Percentiles rank a stretch among this genome's conserved stretches.
These are phyloP conservation scores for Trichoderma semiorbis DNA, from an alignment of 2,329 filamentous ascomycete species.

Conservation along the genomic window DNA sequence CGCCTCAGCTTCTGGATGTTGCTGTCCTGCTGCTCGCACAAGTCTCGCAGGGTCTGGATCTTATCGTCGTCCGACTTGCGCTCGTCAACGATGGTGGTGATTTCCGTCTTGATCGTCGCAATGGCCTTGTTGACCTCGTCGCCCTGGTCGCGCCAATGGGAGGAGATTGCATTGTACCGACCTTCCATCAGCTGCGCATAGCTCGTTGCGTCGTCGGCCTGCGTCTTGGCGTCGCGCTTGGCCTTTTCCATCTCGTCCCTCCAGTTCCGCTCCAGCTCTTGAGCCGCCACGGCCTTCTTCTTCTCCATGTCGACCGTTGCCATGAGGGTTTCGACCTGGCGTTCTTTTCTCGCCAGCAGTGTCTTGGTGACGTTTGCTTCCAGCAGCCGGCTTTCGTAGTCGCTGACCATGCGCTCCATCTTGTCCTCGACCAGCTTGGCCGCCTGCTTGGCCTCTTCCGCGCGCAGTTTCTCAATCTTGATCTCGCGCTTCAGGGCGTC, in stretches of 20 bases:
- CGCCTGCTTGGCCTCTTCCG: constrained; percentile 68
- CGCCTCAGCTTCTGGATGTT: constrained; percentile 59
- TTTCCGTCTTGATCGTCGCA: constrained; percentile 48
- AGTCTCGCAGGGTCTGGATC: constrained; percentile 61
- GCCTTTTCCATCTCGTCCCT: constrained; percentile 61
- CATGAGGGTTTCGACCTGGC: constrained; percentile 68
- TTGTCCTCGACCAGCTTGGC: constrained; percentile 67
- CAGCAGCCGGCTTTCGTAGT: constrained; percentile 67
- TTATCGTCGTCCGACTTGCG: constrained; percentile 59
- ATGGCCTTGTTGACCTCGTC: constrained; percentile 56
- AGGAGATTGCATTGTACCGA: constrained; percentile 63
- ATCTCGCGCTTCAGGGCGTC: constrained; percentile 73
- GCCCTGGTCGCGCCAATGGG: constrained; percentile 65
- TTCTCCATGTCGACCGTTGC: constrained; percentile 62
- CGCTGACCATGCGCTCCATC: constrained; percentile 63
- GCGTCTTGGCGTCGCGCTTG: constrained; percentile 54
- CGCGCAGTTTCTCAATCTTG: constrained; percentile 59
- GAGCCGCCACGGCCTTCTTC: constrained; percentile 56
- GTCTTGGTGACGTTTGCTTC: constrained; percentile 70
- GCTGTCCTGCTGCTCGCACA: constrained; percentile 70
- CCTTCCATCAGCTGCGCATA: constrained; percentile 67
- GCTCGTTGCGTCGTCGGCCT: constrained; percentile 63
- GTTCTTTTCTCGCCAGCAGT: constrained; percentile 67
- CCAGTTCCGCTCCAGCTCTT: constrained; percentile 59
- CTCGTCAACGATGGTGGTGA: constrained; percentile 53